Evolutionary conservation across 108 stramenopile genomes (phyloP).

Genomic region (Cyclostephanos invisitatus): DNA sequence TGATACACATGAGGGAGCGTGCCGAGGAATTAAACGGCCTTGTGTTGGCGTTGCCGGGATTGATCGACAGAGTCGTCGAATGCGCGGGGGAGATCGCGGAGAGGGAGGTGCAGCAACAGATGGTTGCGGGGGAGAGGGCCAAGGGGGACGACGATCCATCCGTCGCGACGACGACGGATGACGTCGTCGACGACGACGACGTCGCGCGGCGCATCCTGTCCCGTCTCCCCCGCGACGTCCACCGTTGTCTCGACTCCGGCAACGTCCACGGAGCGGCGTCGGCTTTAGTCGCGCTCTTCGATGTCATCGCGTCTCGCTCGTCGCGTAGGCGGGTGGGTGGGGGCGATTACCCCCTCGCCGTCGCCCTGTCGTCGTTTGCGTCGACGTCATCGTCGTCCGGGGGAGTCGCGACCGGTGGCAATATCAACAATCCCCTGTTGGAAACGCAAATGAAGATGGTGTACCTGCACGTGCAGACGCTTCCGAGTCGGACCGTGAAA

Average conservation of each 20-base stretch:
- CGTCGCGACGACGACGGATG: not conserved
- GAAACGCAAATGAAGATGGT: slow-evolving; percentile 80
- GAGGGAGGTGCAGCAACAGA: not conserved
- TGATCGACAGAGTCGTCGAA: slow-evolving; percentile 61
- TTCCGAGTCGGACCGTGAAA: slow-evolving; percentile 66
- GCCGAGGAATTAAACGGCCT: slow-evolving; percentile 74
- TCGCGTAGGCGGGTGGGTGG: not conserved
- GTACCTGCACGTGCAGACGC: slow-evolving; percentile 79
- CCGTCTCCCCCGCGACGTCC: slow-evolving; percentile 62
- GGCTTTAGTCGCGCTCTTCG: slow-evolving; percentile 62
- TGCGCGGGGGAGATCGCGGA: not conserved
- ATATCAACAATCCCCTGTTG: slow-evolving; percentile 35
- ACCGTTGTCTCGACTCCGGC: slow-evolving; percentile 66
- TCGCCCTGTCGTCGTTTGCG: slow-evolving; percentile 50
- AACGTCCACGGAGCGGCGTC: slow-evolving; percentile 73
- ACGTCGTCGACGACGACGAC: not conserved
- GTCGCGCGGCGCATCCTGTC: slow-evolving; percentile 53
- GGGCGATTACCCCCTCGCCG: slow-evolving; percentile 63
- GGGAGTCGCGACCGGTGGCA: not conserved
- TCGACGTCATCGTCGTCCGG: not conserved
- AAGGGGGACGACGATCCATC: not conserved
- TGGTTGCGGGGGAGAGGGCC: not conserved
- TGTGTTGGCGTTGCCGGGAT: slow-evolving; percentile 61
- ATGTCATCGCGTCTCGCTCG: slow-evolving; percentile 57
- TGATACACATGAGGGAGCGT: slow-evolving; percentile 78